Evolutionary conservation across 2,329 filamentous ascomycete genomes (phyloP).

Genomic region (Colletotrichum australisinense): DNA sequence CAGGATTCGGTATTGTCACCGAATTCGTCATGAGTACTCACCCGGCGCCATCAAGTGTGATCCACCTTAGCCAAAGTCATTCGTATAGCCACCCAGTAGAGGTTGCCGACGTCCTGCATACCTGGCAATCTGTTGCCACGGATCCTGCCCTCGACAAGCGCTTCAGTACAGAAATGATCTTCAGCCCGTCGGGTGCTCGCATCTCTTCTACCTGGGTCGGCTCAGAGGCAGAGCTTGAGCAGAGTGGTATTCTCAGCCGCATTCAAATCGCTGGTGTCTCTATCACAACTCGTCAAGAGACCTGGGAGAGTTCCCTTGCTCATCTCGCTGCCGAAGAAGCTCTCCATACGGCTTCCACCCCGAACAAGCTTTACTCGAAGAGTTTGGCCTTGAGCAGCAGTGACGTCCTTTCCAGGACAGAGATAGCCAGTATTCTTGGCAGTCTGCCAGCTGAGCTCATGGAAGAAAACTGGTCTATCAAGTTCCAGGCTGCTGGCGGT

Average conservation of each 20-base stretch:
- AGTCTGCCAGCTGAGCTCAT: conserved; percentile 53
- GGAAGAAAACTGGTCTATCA: conserved; percentile 63
- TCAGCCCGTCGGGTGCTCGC: conserved; percentile 57
- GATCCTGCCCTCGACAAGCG: conserved; percentile 61
- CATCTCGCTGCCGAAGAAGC: conserved; percentile 54
- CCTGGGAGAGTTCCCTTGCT: conserved; percentile 66
- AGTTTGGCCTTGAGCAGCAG: conserved; percentile 58
- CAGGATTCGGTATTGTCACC: conserved; percentile 49
- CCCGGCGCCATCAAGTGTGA: conserved; percentile 55
- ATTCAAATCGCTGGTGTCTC: conserved; percentile 51
- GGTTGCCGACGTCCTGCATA: conserved; percentile 55
- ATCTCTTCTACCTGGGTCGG: conserved; percentile 67
- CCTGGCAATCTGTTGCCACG: conserved; percentile 63
- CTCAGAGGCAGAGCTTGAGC: conserved; percentile 59
- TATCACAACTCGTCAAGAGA: conserved; percentile 53
- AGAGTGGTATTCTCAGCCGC: conserved; percentile 51
- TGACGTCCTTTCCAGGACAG: conserved; percentile 53
- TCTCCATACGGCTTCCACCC: conserved; percentile 52
- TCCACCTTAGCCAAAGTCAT: conserved; percentile 63
- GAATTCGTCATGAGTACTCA: conserved; percentile 43
- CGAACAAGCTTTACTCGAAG: conserved; percentile 60
- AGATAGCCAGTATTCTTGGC: conserved; percentile 60
- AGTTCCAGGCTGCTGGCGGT: conserved; percentile 66
- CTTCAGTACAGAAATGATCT: conserved; percentile 61
- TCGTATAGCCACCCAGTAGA: conserved; percentile 54